These are phyloP conservation scores for Aspergillus carbonarius DNA, from an alignment of 2,329 filamentous ascomycete species.

Conservation along the genomic window DNA sequence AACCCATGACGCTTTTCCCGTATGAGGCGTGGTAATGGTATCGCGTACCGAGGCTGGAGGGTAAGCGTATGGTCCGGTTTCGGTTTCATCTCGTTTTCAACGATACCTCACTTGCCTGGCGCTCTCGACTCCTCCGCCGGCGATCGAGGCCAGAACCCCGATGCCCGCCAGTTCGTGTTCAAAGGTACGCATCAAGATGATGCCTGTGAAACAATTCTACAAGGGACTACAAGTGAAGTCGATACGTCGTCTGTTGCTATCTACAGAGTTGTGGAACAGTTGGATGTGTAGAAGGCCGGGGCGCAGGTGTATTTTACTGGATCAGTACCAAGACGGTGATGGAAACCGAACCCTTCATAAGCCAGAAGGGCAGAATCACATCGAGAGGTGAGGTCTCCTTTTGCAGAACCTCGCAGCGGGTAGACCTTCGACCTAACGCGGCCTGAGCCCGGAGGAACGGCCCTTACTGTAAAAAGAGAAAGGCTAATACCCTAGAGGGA, in stretches of 20 bases:
- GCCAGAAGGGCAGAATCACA: background rate
- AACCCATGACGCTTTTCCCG: constrained; percentile 21
- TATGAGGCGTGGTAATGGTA: constrained; percentile 15
- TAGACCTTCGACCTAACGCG: constrained; percentile 15
- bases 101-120: constrained; percentile 7
- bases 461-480: constrained; percentile 23
- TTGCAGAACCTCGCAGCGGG: constrained; percentile 15
- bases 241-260: constrained; percentile 7
- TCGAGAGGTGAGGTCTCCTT: background rate
- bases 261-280: constrained; percentile 3
- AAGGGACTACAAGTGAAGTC: background rate
- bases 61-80: constrained; percentile 13
- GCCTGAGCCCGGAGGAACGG: constrained; percentile 19
- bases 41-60: constrained; percentile 10
- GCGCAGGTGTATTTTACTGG: constrained; percentile 16
- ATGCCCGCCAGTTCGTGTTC: constrained; percentile 11
- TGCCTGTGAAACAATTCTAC: constrained; percentile 16
- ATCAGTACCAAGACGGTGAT: constrained; percentile 12
- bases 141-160: constrained; percentile 3
- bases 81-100: constrained; percentile 21
- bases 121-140: background rate
- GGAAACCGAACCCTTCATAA: constrained; percentile 5
- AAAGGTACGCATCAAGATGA: constrained; percentile 6
- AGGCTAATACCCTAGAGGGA: constrained; percentile 18
- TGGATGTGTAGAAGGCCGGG: background rate